phyloP scores from a whole-genome alignment of 2,329 filamentous ascomycete species.

The Fusarium dlaminii region DNA sequence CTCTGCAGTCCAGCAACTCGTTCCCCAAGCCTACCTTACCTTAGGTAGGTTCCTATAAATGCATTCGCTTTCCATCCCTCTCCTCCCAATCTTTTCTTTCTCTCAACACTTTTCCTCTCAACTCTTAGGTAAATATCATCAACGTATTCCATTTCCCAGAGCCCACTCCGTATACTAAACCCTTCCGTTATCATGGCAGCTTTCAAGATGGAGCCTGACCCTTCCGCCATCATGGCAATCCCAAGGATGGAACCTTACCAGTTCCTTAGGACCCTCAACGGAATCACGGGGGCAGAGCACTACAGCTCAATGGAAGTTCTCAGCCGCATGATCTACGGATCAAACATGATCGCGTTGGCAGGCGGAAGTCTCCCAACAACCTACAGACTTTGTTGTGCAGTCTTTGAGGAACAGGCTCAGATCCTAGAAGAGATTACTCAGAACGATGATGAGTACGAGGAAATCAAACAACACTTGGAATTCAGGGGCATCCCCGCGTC shows the following conservation, averaged over 20 bases:
- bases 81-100: background rate
- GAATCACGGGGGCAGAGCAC: background rate
- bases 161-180: background rate
- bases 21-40: background rate
- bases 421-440: background rate
- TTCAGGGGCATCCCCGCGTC: background rate
- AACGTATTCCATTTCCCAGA: background rate
- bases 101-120: background rate
- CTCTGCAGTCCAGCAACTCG: background rate
- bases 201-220: background rate
- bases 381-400: background rate
- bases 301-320: background rate
- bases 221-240: background rate
- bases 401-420: background rate
- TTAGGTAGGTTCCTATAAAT: background rate
- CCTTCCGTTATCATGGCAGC: background rate
- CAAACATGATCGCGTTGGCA: conserved; percentile 9
- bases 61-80: background rate
- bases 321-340: conserved; percentile 2
- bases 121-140: background rate
- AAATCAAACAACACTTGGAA: background rate
- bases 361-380: background rate
- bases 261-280: background rate
- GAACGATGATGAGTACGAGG: background rate
- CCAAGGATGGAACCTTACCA: background rate